Evolutionary conservation across 495 filamentous ascomycete genomes (phyloP), one percentile per base, ranked within the genome.

Genomic region (Wilcoxina mikolae): DNA sequence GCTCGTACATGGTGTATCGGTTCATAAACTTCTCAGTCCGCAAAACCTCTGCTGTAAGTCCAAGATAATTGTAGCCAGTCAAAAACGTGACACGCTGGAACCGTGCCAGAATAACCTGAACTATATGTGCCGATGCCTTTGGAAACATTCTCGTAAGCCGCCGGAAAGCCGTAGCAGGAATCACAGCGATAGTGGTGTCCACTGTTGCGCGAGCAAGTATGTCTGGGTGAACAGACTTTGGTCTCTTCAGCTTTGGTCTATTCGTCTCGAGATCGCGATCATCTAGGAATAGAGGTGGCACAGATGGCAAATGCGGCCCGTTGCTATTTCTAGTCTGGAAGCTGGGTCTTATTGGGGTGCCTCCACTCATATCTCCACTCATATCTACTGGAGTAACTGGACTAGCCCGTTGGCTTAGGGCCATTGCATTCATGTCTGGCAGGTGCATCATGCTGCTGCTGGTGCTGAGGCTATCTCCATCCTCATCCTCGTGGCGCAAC

Each of bases 181-280:
- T 96, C 61, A 98, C 91, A 15, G 91, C 91, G 68, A 98, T 95
- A 0, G 93, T 98, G 0, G 90, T 96, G 66, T 98, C 91, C 20
- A 93, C 85, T 28, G 87, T 94, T n/a, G 91, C 91, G 58, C 91
- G 78, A 7, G 88, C 91, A 55, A 96, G 87, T 59, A 98, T 93
- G 67, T 98, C 91, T 11, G 91, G 91, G 69, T 98, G 91, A 0
- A 84, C 90, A 2, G 93, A 96, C 58, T 80, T 83, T 26, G 74
- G 64, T 66, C 75, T 72, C 59, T 70, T 73, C 45, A 68, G 70
- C 57, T 70, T 72, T 35, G 70, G 69, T 22, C 62, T 65, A 15
- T 72, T 70, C 18, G 67, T 57, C 12, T 56, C 33, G 7, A 53
- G 56, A 2, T 26, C 31, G 25, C 45, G 25, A 35, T 54, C 65